Evolutionary conservation across 2,329 filamentous ascomycete species (phyloP).

Genomic region (Hypoxylon sp.): DNA sequence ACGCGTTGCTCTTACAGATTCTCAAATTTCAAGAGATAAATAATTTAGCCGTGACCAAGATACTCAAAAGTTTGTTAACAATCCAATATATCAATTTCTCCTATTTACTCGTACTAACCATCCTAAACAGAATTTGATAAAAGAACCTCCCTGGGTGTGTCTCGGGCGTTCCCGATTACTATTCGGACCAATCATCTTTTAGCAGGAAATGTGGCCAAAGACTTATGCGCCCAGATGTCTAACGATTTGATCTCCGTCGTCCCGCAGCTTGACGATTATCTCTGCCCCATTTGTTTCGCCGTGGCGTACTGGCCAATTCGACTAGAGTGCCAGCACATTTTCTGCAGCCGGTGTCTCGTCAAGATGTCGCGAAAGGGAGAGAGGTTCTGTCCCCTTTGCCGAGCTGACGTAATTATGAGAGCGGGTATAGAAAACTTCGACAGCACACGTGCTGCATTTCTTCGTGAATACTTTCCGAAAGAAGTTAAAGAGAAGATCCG

Average conservation of each 20-base stretch:
- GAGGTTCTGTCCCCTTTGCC: constrained; percentile 81
- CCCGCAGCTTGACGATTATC: constrained; percentile 87
- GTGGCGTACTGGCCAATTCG: constrained; percentile 88
- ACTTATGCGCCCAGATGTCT: constrained; percentile 81
- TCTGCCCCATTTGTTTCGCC: constrained; percentile 83
- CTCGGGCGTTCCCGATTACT: constrained; percentile 71
- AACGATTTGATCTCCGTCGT: constrained; percentile 80
- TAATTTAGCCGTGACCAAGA: constrained; percentile 81
- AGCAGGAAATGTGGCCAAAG: constrained; percentile 78
- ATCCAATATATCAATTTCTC: not conserved
- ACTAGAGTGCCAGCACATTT: constrained; percentile 80
- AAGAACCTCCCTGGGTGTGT: constrained; percentile 80
- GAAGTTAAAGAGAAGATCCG: constrained; percentile 77
- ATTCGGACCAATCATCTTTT: constrained; percentile 74
- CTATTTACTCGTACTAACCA: constrained; percentile 15
- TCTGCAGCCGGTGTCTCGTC: constrained; percentile 87
- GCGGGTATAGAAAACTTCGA: constrained; percentile 83
- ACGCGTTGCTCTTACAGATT: constrained; percentile 81
- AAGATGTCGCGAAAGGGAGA: constrained; percentile 81
- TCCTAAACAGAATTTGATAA: constrained; percentile 82
- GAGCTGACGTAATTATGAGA: constrained; percentile 77
- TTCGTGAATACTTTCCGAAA: constrained; percentile 82
- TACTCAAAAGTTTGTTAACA: constrained; percentile 79
- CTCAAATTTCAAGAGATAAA: constrained; percentile 90
- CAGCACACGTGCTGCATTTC: constrained; percentile 74